A percentile compares a stretch with the other conserved stretches of the same genome.
phyloP scores from a whole-genome alignment of 1,284 basidiomycete species.

The Cronartium quercuum region DNA sequence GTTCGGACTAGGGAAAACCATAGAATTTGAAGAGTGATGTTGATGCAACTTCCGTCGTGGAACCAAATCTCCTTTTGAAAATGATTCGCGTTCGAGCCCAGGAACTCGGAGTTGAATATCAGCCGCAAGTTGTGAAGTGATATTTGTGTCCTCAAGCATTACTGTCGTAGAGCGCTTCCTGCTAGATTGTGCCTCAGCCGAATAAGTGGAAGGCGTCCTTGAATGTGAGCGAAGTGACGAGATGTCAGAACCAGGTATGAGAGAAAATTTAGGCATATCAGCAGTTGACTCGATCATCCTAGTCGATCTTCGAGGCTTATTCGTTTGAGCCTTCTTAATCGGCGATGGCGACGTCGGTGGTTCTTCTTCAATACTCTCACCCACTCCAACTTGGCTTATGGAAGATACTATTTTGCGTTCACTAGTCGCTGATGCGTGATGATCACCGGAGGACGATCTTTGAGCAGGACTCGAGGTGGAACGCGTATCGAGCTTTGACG shows the following conservation, averaged over 20 bases:
- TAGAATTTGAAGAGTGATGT: conserved; percentile 21
- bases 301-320: background rate
- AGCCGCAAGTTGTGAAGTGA: background rate
- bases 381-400: background rate
- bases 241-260: background rate
- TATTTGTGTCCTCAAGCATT: background rate
- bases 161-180: background rate
- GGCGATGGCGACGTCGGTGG: background rate
- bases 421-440: background rate
- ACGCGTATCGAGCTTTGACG: background rate
- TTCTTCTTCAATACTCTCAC: background rate
- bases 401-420: no score
- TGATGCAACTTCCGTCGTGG: conserved; percentile 15
- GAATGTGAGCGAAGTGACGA: background rate
- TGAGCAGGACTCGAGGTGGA: background rate
- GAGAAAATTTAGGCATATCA: background rate
- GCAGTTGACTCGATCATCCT: background rate
- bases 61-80: background rate
- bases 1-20: background rate
- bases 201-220: background rate
- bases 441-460: background rate
- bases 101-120: background rate
- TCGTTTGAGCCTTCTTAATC: background rate
- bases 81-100: background rate
- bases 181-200: background rate